Evolutionary conservation across 2,329 filamentous ascomycete genomes (phyloP).

Genomic region (Pseudocercospora fuligena): DNA sequence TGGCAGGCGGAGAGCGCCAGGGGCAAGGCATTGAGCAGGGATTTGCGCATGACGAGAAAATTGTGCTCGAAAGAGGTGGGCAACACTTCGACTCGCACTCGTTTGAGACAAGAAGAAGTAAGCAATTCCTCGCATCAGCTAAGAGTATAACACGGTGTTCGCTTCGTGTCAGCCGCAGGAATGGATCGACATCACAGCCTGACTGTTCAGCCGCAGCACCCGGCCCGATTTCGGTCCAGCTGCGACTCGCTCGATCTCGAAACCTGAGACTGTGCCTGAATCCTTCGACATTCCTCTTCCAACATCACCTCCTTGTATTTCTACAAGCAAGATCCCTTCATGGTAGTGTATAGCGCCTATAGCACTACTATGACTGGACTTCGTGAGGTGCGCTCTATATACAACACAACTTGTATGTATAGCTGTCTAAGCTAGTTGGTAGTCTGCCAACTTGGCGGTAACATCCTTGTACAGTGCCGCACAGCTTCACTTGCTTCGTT

Average conservation of each 20-base stretch:
- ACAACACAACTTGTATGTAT: not conserved
- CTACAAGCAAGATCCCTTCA: not conserved
- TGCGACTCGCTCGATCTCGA: not conserved
- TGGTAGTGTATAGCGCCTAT: not conserved
- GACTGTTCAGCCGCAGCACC: not conserved
- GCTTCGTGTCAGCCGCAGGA: not conserved
- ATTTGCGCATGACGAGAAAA: not conserved
- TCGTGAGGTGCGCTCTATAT: not conserved
- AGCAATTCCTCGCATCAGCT: not conserved
- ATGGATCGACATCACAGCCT: not conserved
- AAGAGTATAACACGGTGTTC: not conserved
- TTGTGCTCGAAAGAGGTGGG: not conserved
- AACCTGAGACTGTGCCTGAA: slow-evolving; percentile 3
- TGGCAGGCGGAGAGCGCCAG: not conserved
- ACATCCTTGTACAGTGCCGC: not conserved
- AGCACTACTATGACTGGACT: not conserved
- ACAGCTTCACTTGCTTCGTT: not conserved
- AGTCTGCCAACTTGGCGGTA: not conserved
- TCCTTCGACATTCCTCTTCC: not conserved
- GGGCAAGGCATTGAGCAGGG: not conserved
- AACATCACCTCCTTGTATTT: slow-evolving; percentile 1
- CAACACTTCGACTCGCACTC: not conserved
- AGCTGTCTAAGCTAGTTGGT: not conserved
- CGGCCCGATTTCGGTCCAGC: not conserved
- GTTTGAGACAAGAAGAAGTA: not conserved